These are phyloP conservation scores for Backusella mclennaniae DNA, from an alignment of 192 early-diverging fungal genomes.

Conservation along the genomic window DNA sequence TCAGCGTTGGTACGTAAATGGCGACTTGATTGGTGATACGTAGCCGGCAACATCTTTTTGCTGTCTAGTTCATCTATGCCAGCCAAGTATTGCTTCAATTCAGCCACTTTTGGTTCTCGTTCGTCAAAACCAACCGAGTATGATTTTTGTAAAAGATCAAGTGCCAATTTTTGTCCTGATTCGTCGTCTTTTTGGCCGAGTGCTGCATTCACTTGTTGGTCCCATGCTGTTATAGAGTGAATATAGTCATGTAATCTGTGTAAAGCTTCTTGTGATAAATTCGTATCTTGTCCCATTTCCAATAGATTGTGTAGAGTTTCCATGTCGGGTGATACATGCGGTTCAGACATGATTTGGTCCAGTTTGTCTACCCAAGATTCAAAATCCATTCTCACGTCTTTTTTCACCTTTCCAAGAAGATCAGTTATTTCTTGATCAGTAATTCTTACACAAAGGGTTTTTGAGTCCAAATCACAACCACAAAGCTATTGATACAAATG, in stretches of 20 bases:
- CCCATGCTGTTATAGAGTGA: background rate
- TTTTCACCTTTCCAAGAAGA: background rate
- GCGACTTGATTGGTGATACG: background rate
- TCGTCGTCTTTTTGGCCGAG: background rate
- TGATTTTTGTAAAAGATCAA: background rate
- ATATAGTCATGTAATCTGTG: background rate
- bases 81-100: slow-evolving; percentile 38
- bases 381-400: background rate
- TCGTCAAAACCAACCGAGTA: background rate
- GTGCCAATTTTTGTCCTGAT: background rate
- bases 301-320: background rate
- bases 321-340: slow-evolving; percentile 37
- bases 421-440: slow-evolving; percentile 38
- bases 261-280: background rate
- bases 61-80: slow-evolving; percentile 24
- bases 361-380: slow-evolving; percentile 26
- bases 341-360: slow-evolving; percentile 24
- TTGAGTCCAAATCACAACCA: slow-evolving; percentile 32
- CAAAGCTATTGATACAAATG: slow-evolving; percentile 26
- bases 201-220: background rate
- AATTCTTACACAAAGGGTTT: slow-evolving; percentile 33
- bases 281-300: background rate
- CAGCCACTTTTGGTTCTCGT: slow-evolving; percentile 40
- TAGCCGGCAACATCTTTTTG: background rate
- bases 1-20: background rate